These are phyloP conservation scores for Yamadazyma siamensis DNA, from an alignment of 1,139 yeast species.

Conservation along the genomic window DNA sequence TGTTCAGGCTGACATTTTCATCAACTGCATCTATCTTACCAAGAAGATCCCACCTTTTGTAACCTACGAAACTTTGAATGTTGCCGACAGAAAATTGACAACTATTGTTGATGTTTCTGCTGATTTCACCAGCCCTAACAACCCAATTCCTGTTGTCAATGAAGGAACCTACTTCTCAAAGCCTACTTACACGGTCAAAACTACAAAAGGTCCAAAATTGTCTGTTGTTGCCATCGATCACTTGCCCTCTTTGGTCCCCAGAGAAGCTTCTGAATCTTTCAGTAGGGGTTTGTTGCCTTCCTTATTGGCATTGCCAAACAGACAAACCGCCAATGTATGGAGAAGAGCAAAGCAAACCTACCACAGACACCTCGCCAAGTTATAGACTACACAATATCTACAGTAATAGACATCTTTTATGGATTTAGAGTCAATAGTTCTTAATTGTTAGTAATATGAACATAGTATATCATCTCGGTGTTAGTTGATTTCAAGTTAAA, in stretches of 20 bases:
- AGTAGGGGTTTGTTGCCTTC: constrained; percentile 85
- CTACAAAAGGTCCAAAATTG: constrained; percentile 76
- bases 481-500: constrained; percentile 38
- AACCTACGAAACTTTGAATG: constrained; percentile 64
- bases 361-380: constrained; percentile 75
- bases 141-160: constrained; percentile 91
- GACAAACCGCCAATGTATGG: constrained; percentile 88
- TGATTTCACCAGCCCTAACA: constrained; percentile 96
- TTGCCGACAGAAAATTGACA: constrained; percentile 66
- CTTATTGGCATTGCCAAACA: constrained; percentile 74
- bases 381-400: constrained; percentile 15
- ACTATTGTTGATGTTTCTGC: constrained; percentile 97
- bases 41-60: constrained; percentile 92
- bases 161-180: constrained; percentile 85
- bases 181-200: constrained; percentile 83
- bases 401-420: background rate
- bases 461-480: constrained; percentile 33
- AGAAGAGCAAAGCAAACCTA: constrained; percentile 78
- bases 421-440: no score
- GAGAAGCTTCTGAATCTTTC: constrained; percentile 94
- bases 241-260: constrained; percentile 88
- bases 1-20: constrained; percentile 79
- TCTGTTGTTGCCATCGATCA: constrained; percentile 95
- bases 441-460: constrained; percentile 3
- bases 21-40: constrained; percentile 93